Evolutionary conservation across 2,329 filamentous ascomycete species (phyloP).

Genomic region (Fusarium poae): DNA sequence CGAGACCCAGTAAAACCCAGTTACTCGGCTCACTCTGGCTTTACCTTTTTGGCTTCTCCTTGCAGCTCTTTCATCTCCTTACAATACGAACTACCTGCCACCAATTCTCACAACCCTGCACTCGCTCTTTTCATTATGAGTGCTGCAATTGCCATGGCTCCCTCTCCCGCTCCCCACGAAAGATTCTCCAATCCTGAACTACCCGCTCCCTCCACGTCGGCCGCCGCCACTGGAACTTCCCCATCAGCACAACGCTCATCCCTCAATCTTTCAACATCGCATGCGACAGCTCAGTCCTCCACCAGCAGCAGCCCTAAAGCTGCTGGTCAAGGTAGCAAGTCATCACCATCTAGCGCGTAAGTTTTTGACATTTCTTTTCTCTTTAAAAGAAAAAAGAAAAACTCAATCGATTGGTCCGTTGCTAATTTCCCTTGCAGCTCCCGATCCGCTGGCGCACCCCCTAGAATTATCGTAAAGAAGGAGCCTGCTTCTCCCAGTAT

Average conservation of each 20-base stretch:
- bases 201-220: conserved; percentile 55
- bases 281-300: conserved; percentile 61
- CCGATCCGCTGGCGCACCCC: conserved; percentile 60
- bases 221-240: conserved; percentile 54
- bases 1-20: conserved; percentile 45
- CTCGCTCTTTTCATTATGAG: conserved; percentile 66
- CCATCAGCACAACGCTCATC: conserved; percentile 61
- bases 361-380: conserved; percentile 48
- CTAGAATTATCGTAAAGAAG: conserved; percentile 95
- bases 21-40: conserved; percentile 38
- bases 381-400: background rate
- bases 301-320: conserved; percentile 68
- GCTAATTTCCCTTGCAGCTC: conserved; percentile 32
- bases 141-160: conserved; percentile 76
- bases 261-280: conserved; percentile 55
- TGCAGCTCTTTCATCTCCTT: conserved; percentile 39
- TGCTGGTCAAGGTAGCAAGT: conserved; percentile 59
- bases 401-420: conserved; percentile 19
- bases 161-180: conserved; percentile 76
- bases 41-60: conserved; percentile 30
- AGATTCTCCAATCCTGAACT: conserved; percentile 69
- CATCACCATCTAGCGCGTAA: conserved; percentile 72
- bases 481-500: conserved; percentile 91
- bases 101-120: conserved; percentile 38
- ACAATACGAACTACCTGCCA: conserved; percentile 34